Conservation (phyloP, 345 rosid genomes). For the Hirschfeldia incana region DNA sequence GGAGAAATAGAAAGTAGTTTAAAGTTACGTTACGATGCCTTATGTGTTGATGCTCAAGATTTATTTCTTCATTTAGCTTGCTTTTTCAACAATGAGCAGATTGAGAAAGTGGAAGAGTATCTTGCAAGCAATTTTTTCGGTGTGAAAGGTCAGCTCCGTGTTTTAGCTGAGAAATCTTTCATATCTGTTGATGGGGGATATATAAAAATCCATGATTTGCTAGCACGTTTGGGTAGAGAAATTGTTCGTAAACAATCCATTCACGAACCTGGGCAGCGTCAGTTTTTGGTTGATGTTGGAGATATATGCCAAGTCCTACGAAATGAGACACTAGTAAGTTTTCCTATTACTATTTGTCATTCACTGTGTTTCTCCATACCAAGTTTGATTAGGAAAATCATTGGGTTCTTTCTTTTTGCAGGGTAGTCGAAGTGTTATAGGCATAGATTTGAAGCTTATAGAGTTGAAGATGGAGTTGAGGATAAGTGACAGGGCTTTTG, state of each 20-base stretch:
- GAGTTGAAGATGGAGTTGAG: background rate
- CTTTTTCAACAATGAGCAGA: slow-evolving; percentile 3
- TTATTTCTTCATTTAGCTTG: slow-evolving; percentile 42
- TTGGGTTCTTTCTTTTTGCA: slow-evolving; percentile 4
- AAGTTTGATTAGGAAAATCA: background rate
- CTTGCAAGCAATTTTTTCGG: background rate
- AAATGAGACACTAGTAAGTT: slow-evolving; percentile 21
- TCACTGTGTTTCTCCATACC: background rate
- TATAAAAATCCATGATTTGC: background rate
- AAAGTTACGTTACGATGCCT: slow-evolving; percentile 38
- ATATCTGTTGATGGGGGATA: background rate
- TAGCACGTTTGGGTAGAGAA: background rate
- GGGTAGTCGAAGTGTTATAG: slow-evolving; percentile 25
- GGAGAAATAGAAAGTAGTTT: slow-evolving; percentile 17
- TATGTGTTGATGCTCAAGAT: slow-evolving; percentile 11
- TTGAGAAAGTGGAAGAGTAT: background rate
- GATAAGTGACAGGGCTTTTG: background rate
- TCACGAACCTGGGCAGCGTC: slow-evolving; percentile 21
- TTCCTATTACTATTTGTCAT: background rate
- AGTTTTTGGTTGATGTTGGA: slow-evolving; percentile 27
- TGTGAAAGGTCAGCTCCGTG: background rate
- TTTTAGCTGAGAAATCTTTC: slow-evolving; percentile 22
- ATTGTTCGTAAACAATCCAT: slow-evolving; percentile 32
- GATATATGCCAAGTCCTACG: slow-evolving; percentile 25
- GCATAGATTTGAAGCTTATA: background rate